Percentiles rank a stretch among this genome's conserved stretches.
Evolutionary conservation across 2,329 filamentous ascomycete species (phyloP).

Genomic region (Leptographium flavum): DNA sequence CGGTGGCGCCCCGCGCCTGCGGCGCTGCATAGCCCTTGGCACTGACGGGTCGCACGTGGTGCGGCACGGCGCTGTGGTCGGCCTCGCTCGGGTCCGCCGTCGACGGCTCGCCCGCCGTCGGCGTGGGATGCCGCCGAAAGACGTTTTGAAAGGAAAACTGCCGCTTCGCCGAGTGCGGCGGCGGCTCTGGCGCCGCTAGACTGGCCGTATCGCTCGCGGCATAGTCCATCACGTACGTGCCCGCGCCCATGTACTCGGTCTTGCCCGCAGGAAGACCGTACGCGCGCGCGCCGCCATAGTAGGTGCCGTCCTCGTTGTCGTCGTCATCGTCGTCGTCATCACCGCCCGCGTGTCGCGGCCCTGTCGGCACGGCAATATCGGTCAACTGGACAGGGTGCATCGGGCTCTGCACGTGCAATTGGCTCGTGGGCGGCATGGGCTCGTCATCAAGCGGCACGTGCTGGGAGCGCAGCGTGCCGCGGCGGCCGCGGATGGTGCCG

Average conservation of each 20-base stretch:
- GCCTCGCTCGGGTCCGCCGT: slow-evolving; percentile 10
- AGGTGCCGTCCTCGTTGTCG: slow-evolving; percentile 20
- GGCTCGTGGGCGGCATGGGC: slow-evolving; percentile 18
- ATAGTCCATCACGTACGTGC: slow-evolving; percentile 13
- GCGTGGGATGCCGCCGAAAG: slow-evolving; percentile 43
- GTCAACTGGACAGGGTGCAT: slow-evolving; percentile 50
- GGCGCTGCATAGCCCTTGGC: slow-evolving; percentile 25
- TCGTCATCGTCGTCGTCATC: slow-evolving; percentile 25
- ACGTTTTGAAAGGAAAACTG: slow-evolving; percentile 91
- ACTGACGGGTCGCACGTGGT: slow-evolving; percentile 7
- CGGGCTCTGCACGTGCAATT: slow-evolving; percentile 39
- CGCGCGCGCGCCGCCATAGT: slow-evolving; percentile 23
- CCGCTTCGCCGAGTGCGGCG: slow-evolving; percentile 46
- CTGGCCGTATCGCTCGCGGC: slow-evolving; percentile 26
- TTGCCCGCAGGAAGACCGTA: slow-evolving; percentile 32
- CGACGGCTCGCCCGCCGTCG: slow-evolving; percentile 8
- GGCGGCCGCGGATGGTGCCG: slow-evolving; percentile 36
- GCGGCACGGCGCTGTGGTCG: slow-evolving; percentile 9
- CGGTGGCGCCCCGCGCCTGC: slow-evolving; percentile 44
- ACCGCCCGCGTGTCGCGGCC: no score
- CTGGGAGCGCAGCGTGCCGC: slow-evolving; percentile 7
- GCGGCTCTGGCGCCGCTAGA: slow-evolving; percentile 45
- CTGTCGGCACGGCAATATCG: slow-evolving; percentile 42
- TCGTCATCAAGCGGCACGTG: neutral
- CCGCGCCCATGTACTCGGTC: slow-evolving; percentile 33